Evolutionary conservation across 805 yeast species (phyloP), one percentile per base, ranked within the genome.

Genomic region (Myxozyma nipponensis): DNA sequence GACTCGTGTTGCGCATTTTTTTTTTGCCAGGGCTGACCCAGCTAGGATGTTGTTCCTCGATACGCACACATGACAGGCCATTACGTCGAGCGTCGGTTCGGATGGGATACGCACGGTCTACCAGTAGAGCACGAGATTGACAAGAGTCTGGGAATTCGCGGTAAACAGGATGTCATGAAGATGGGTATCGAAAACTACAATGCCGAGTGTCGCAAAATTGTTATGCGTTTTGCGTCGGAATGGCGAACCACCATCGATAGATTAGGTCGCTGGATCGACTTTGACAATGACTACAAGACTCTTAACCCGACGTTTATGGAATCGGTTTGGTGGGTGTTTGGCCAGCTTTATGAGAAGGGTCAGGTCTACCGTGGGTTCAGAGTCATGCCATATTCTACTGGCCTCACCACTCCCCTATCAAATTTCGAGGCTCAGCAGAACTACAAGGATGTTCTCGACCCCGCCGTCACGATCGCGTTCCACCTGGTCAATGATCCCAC

Each of bases 41-140:
- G n/a, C n/a, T 26, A 54, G 52, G 99, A 93, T 73, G 87, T 93
- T 60, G 91, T 93, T 49, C 98, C 98, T 49, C 81, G 99, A 67
- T 93, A 88, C 66, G 98, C 98, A 53, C 86, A 95, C 57, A 91
- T 93, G 98, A 91, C 86, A 62, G 98, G 98, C 19, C 84, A 81
- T 70, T 87, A 84, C 63, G 98, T 93, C 39, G 96, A 87, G 72
- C 86, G 99, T 73, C 81, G 98, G 64, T 93, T 93, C 60, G 99
- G 99, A 56, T 93, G 99, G 99, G 99, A 93, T 72, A 93, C 99
- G 49, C 99, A 93, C 69, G 99, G 99, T 50, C 81, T 93, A 58
- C 99, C 99, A 44, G 88, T 93, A 51, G 99, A 93, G 74, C 96
- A 93, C 69, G 96, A 91, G 71, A 93, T 93, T 63, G 99, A 93